Conservation (phyloP, 2,329 filamentous ascomycete genomes). For the Nectriaceae sp. region DNA sequence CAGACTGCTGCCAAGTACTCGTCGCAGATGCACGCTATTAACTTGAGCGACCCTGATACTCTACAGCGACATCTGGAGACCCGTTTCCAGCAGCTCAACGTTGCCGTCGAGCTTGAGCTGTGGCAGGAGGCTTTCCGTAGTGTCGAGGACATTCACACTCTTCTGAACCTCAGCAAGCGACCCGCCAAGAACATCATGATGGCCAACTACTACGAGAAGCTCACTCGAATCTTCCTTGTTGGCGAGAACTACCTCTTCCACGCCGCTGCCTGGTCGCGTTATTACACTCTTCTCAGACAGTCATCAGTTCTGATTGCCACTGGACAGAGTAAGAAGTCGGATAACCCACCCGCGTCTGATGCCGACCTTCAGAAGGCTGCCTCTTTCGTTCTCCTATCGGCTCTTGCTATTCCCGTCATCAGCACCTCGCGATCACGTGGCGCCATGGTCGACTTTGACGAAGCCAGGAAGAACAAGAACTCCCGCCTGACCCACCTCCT, state of each 20-base stretch:
- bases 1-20: conserved; percentile 99
- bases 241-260: conserved; percentile 99
- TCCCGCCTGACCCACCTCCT: conserved; percentile 93
- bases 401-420: conserved; percentile 97
- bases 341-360: conserved; percentile 88
- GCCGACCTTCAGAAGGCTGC: conserved; percentile 91
- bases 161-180: conserved; percentile 96
- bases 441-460: conserved; percentile 94
- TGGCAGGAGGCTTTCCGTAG: conserved; percentile 99
- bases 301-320: conserved; percentile 80
- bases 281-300: conserved; percentile 94
- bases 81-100: conserved; percentile 97
- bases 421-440: conserved; percentile 96
- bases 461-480: conserved; percentile 98
- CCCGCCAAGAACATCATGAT: conserved; percentile 99
- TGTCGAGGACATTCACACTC: conserved; percentile 97
- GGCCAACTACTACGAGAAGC: conserved; percentile 99
- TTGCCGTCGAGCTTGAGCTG: conserved; percentile 94
- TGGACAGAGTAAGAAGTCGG: conserved; percentile 87
- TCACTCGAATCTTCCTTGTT: conserved; percentile 96
- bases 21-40: conserved; percentile 98
- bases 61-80: conserved; percentile 97
- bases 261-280: conserved; percentile 93
- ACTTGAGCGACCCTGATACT: conserved; percentile 95
- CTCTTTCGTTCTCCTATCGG: conserved; percentile 92